Evolutionary conservation across 495 filamentous ascomycete species (phyloP).

Genomic region (Physcia stellaris): DNA sequence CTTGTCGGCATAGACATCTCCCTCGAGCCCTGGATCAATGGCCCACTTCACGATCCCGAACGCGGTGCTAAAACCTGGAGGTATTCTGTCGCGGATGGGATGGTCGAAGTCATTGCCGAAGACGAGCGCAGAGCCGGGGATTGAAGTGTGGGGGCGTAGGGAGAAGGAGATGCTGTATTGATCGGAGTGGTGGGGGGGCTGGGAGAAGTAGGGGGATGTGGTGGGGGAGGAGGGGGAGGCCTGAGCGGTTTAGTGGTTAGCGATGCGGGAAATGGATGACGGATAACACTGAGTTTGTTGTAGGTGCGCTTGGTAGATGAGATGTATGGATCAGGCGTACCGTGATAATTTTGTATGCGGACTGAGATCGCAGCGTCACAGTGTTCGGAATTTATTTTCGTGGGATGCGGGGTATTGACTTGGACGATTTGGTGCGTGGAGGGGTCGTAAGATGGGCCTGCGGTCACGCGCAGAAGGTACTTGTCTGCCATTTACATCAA

Average conservation of each 20-base stretch:
- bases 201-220: conserved; percentile 60
- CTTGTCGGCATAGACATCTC: conserved; percentile 72
- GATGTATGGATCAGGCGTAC: conserved; percentile 22
- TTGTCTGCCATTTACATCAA: conserved; percentile 39
- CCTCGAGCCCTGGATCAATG: conserved; percentile 77
- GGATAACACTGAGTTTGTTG: no score
- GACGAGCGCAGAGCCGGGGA: conserved; percentile 59
- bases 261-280: conserved; percentile 1
- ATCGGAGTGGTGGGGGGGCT: conserved; percentile 53
- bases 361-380: conserved; percentile 52
- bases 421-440: conserved; percentile 49
- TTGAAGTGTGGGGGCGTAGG: conserved; percentile 52
- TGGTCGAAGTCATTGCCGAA: conserved; percentile 91
- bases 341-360: conserved; percentile 48
- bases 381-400: conserved; percentile 44
- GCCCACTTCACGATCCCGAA: conserved; percentile 73
- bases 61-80: conserved; percentile 68
- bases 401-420: conserved; percentile 51
- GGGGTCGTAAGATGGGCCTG: conserved; percentile 58
- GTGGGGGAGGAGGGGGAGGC: conserved; percentile 44
- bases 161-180: conserved; percentile 70
- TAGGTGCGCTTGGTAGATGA: conserved; percentile 1
- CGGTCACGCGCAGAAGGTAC: conserved; percentile 58
- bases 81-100: conserved; percentile 73
- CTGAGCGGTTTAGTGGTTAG: conserved; percentile 14